phyloP scores from a whole-genome alignment of 2,329 filamentous ascomycete species.

The Teratosphaeria zuluensis region DNA sequence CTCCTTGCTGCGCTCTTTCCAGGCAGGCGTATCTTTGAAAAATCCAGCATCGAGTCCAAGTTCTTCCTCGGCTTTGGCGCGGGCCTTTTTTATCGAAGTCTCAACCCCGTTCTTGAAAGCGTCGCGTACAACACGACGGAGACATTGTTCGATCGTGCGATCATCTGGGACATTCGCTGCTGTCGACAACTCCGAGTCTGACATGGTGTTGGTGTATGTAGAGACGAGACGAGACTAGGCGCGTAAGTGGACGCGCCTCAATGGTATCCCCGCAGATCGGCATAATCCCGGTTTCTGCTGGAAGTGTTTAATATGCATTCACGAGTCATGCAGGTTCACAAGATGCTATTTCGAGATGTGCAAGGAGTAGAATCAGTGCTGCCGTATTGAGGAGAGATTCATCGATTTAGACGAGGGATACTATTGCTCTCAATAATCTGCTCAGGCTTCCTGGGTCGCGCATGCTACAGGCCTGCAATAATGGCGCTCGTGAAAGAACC shows the following conservation, averaged over 20 bases:
- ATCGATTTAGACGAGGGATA: too few relatives aligned
- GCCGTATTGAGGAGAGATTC: too few relatives aligned
- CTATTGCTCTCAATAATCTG: too few relatives aligned
- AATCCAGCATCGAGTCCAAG: constrained; percentile 45
- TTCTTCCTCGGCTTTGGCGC: constrained; percentile 42
- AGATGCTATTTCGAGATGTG: too few relatives aligned
- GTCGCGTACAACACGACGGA: constrained; percentile 32
- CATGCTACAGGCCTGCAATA: too few relatives aligned
- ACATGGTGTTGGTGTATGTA: constrained; percentile 9
- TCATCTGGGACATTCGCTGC: constrained; percentile 24
- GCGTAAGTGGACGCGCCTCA: background rate
- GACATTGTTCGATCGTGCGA: constrained; percentile 27
- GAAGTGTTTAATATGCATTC: too few relatives aligned
- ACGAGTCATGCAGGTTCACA: too few relatives aligned
- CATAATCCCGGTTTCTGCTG: too few relatives aligned
- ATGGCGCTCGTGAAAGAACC: too few relatives aligned
- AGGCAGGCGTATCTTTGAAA: constrained; percentile 43
- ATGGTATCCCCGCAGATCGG: background rate
- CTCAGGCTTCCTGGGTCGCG: too few relatives aligned
- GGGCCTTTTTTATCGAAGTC: constrained; percentile 49
- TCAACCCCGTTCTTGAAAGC: constrained; percentile 38
- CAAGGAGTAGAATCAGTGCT: too few relatives aligned
- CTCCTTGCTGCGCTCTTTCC: constrained; percentile 46
- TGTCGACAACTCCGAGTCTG: constrained; percentile 15
- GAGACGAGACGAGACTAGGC: background rate